A percentile compares a stretch with the other conserved stretches of the same genome.
Conservation (phyloP, 1,284 basidiomycete species). For the Ustilago curta region DNA sequence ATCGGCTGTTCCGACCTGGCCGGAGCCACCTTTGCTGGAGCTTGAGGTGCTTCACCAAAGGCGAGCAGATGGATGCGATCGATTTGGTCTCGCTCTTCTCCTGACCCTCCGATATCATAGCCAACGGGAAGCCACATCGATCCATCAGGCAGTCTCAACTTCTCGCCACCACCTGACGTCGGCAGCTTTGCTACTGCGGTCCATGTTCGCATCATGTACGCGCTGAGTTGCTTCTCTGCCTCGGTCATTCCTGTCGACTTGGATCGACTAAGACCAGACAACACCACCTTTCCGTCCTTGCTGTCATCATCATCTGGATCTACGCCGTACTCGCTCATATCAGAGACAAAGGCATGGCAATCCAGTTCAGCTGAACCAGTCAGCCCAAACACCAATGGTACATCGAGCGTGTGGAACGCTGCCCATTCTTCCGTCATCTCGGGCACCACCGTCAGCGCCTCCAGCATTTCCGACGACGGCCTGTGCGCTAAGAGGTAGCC, state of each 20-base stretch:
- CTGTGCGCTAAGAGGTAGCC: slow-evolving; percentile 44
- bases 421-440: slow-evolving; percentile 45
- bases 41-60: slow-evolving; percentile 34
- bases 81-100: not conserved
- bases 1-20: slow-evolving; percentile 1
- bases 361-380: slow-evolving; percentile 9
- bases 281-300: not conserved
- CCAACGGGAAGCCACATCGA: slow-evolving; percentile 18
- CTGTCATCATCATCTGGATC: slow-evolving; percentile 26
- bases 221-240: slow-evolving; percentile 32
- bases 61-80: slow-evolving; percentile 23
- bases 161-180: not conserved
- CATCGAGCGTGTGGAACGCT: slow-evolving; percentile 46
- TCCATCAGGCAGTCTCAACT: slow-evolving; percentile 22
- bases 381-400: slow-evolving; percentile 49
- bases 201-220: slow-evolving; percentile 46
- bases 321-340: slow-evolving; percentile 24
- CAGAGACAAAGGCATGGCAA: slow-evolving; percentile 11
- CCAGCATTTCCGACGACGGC: slow-evolving; percentile 31
- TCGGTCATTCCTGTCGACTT: slow-evolving; percentile 18
- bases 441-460: slow-evolving; percentile 26
- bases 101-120: not conserved
- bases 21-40: not conserved
- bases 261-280: not conserved
- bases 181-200: slow-evolving; percentile 20